Conservation (phyloP, 345 rosid species). For the Dipteronia dyeriana region DNA sequence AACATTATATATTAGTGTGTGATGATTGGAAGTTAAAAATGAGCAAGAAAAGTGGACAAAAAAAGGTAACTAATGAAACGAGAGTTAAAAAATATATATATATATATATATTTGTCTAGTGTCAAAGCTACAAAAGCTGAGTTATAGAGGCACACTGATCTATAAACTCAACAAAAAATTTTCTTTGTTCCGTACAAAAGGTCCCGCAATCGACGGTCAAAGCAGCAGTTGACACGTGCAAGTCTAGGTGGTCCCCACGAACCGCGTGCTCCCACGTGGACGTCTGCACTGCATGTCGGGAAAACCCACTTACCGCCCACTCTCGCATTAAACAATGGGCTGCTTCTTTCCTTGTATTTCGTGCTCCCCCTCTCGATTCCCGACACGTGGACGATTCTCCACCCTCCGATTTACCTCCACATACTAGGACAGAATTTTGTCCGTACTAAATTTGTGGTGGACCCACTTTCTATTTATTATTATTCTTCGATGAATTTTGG, state of each 20-base stretch:
- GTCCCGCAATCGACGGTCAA: conserved; percentile 38
- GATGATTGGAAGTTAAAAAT: no score
- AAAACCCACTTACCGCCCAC: background rate
- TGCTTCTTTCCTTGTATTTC: background rate
- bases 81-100: no score
- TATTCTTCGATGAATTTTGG: no score
- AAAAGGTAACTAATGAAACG: no score
- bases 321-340: conserved; percentile 5
- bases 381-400: background rate
- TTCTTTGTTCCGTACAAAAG: conserved; percentile 28
- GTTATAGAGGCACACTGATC: background rate
- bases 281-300: conserved; percentile 34
- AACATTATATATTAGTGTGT: no score
- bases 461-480: no score
- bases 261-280: conserved; percentile 38
- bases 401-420: background rate
- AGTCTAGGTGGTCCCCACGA: conserved; percentile 15
- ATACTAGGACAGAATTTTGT: no score
- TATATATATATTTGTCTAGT: background rate
- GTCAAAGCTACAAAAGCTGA: conserved; percentile 12
- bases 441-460: no score
- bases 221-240: conserved; percentile 31
- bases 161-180: no score
- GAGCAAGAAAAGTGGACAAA: no score
- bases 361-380: background rate